Base-by-base conservation (phyloP, 139 green algal species). In the Nannochloris sp. region DNA sequence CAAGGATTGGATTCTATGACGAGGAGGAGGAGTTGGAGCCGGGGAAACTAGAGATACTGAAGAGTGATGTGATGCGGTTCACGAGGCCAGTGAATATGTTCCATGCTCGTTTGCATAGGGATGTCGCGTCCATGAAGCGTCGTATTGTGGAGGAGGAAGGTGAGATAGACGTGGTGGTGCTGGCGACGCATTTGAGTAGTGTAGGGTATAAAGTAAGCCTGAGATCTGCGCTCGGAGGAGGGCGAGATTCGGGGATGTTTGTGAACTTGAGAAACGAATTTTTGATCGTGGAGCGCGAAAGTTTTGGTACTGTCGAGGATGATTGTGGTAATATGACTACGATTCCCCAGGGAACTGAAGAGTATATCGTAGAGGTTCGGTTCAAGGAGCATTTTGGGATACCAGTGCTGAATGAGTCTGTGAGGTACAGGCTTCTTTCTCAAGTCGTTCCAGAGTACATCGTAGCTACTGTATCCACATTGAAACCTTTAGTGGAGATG, bases 331-430 rank as follows among this genome's bases (percentile, higher is more conserved):
- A 40, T 58, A 10, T 28, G 25, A 31, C 12, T 30, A 57, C 5
- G 13, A 62, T 49, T 57, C 50, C 13, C 45, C 33, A 40, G 11
- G 33, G 33, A 2, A 40, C 33, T 40, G 67, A 59, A 48, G 64
- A 84, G 23, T 67, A 70, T 49, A 78, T 84, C 16, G 63, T 84
- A 5, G 77, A 84, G 50, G 53, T 56, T 49, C 26, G 59, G 45
- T 44, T 79, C 60, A 59, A 64, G 23, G 76, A 82, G 6, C 79
- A 85, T 36, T 85, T 84, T 62, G 45, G 44, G 3, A 85, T 85
- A 49, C 44, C 60, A n/a, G 59, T 79, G 17, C 26, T 58, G 10
- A 79, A 65, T 0, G 23, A 30, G 0, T 40, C 33, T 12, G 8
- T 40, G 13, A 59, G 62, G 2, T 84, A 84, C 53, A n/a, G 62